These are phyloP conservation scores for Apiotrichum laibachii DNA, from an alignment of 1,284 basidiomycete species.

Conservation along the genomic window DNA sequence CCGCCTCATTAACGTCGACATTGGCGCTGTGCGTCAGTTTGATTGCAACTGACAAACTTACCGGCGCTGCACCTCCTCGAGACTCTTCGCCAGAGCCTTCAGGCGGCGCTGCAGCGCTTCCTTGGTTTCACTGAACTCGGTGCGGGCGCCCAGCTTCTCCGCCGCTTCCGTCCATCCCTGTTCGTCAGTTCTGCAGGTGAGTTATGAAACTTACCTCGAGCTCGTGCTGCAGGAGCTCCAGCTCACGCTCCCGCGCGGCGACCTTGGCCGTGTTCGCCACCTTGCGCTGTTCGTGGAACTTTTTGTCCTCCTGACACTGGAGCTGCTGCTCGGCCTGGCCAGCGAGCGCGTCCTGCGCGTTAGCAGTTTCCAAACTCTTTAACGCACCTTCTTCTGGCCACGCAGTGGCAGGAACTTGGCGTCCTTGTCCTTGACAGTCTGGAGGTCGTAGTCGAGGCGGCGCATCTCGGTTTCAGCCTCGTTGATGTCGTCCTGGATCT, in stretches of 20 bases:
- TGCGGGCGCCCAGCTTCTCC: constrained; percentile 54
- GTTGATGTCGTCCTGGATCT: constrained; percentile 64
- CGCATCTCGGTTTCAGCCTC: constrained; percentile 1
- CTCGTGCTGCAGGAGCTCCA: not conserved
- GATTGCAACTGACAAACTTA: constrained; percentile 42
- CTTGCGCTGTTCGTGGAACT: not conserved
- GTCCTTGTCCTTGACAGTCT: not conserved
- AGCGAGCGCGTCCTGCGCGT: constrained; percentile 3
- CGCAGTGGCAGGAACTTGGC: not conserved
- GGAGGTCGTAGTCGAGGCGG: not conserved
- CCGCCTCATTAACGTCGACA: constrained; percentile 72
- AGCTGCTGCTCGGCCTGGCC: not conserved
- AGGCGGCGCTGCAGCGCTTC: constrained; percentile 62
- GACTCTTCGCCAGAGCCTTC: constrained; percentile 62
- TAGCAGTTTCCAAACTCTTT: not conserved
- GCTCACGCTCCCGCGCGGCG: not conserved
- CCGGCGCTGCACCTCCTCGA: constrained; percentile 68
- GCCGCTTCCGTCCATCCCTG: constrained; percentile 25
- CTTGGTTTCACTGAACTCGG: constrained; percentile 60
- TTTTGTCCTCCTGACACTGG: not conserved
- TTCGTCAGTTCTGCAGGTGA: not conserved
- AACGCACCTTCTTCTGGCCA: constrained; percentile 3
- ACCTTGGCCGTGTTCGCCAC: not conserved
- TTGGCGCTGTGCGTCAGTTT: constrained; percentile 59
- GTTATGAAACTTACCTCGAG: not conserved